A percentile compares a stretch with the other conserved stretches of the same genome.
Evolutionary conservation across 495 filamentous ascomycete species (phyloP).

Genomic region (Penicillium macrosclerotiorum): DNA sequence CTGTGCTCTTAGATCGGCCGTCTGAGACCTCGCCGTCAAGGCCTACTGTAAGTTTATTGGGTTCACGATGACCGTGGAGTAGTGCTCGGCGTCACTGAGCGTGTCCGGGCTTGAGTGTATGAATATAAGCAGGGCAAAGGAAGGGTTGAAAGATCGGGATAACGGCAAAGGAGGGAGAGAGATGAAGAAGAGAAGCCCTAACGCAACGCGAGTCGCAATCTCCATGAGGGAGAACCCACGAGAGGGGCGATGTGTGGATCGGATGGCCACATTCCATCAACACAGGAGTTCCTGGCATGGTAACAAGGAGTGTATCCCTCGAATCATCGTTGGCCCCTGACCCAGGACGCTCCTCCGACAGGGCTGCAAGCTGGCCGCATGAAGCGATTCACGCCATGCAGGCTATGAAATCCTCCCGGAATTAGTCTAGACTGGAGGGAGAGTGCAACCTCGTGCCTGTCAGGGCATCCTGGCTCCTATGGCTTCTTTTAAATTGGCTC

Average conservation of each 20-base stretch:
- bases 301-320: conserved; percentile 24
- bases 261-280: conserved; percentile 19
- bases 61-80: too few relatives aligned
- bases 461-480: conserved; percentile 13
- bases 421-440: neutral
- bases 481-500: conserved; percentile 8
- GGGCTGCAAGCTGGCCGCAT: conserved; percentile 6
- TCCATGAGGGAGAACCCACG: neutral
- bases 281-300: conserved; percentile 24
- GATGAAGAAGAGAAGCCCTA: conserved; percentile 1
- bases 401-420: neutral
- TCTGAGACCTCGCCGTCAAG: too few relatives aligned
- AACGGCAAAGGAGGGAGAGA: neutral
- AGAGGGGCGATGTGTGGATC: conserved; percentile 11
- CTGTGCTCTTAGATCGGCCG: too few relatives aligned
- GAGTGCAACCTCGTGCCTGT: conserved; percentile 12
- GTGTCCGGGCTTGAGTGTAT: too few relatives aligned
- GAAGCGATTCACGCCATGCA: neutral
- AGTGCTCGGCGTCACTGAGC: too few relatives aligned
- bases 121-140: too few relatives aligned
- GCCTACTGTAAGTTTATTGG: too few relatives aligned
- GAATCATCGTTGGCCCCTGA: conserved; percentile 9
- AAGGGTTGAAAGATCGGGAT: too few relatives aligned
- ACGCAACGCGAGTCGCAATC: conserved; percentile 6
- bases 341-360: neutral